Percentiles rank a stretch among this genome's conserved stretches.
Conservation (phyloP, 371 early-diverging fungal species). For the Funneliformis caledonium region DNA sequence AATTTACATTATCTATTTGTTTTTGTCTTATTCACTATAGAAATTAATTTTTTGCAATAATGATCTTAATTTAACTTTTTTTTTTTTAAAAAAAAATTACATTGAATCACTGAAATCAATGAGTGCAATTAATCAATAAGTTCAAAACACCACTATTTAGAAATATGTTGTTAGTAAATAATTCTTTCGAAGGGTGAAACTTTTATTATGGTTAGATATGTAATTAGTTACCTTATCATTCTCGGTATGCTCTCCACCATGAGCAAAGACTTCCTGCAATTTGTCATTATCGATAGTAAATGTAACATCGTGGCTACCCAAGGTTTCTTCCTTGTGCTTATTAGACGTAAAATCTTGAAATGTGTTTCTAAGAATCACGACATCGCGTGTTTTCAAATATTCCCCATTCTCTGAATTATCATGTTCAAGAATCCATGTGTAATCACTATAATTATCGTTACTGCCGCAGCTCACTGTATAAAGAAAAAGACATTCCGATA, state of each 20-base stretch:
- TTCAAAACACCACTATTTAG: neutral
- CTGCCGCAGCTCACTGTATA: neutral
- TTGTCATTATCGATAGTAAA: neutral
- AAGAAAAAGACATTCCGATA: neutral
- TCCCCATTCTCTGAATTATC: neutral
- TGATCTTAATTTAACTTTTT: no score
- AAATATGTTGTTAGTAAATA: neutral
- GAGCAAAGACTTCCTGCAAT: neutral
- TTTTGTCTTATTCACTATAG: no score
- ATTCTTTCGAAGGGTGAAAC: neutral
- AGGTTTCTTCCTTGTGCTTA: neutral
- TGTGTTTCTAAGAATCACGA: neutral
- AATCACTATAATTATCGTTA: neutral
- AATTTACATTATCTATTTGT: no score
- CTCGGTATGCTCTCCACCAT: neutral
- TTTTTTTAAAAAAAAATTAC: no score
- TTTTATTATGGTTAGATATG: neutral
- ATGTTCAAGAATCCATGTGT: neutral
- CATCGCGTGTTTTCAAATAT: neutral
- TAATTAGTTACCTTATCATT: neutral
- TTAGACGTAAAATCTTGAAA: neutral
- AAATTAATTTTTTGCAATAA: no score
- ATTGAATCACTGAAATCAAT: no score
- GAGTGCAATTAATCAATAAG: neutral
- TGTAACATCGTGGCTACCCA: neutral